Conservation (phyloP, 2,329 filamentous ascomycete genomes). For the Colletotrichum siamense region DNA sequence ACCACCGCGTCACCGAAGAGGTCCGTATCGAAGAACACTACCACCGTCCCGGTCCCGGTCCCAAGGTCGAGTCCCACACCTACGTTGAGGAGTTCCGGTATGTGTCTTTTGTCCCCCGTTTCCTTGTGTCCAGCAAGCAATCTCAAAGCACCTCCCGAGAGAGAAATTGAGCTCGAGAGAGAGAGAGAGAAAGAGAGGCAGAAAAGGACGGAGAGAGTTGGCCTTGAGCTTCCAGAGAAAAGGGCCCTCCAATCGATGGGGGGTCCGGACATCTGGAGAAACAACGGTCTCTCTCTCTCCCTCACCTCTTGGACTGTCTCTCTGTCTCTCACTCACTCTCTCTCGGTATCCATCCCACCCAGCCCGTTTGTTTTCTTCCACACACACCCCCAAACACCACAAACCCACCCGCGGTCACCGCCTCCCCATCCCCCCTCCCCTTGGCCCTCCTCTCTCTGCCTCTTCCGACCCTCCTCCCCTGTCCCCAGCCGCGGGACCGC, state of each 20-base stretch:
- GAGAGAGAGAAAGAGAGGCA: not conserved
- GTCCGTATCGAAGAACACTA: slow-evolving; percentile 78
- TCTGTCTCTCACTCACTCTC: not conserved
- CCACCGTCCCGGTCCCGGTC: slow-evolving; percentile 75
- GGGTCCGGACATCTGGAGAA: not conserved
- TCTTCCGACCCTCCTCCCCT: slow-evolving; percentile 10
- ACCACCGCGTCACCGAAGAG: slow-evolving; percentile 76
- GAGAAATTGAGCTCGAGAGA: not conserved
- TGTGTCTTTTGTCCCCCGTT: slow-evolving; percentile 32
- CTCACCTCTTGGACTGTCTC: not conserved
- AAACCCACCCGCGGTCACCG: slow-evolving; percentile 11
- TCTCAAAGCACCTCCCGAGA: not conserved
- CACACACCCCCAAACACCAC: slow-evolving; percentile 9
- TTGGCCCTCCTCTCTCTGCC: slow-evolving; percentile 2
- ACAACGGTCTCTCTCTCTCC: not conserved
- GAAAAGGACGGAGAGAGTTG: not conserved
- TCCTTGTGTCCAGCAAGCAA: not conserved
- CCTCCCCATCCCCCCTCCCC: not conserved
- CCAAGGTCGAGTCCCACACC: slow-evolving; percentile 52
- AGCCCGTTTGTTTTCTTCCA: not conserved
- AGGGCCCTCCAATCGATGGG: not conserved
- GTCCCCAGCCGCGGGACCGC: slow-evolving; percentile 12
- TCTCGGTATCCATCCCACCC: slow-evolving; percentile 7
- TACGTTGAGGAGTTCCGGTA: slow-evolving; percentile 60
- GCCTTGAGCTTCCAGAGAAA: not conserved